Conservation (phyloP, 768 basidiomycete species). For the Chalciporus pseudorubinellus region DNA sequence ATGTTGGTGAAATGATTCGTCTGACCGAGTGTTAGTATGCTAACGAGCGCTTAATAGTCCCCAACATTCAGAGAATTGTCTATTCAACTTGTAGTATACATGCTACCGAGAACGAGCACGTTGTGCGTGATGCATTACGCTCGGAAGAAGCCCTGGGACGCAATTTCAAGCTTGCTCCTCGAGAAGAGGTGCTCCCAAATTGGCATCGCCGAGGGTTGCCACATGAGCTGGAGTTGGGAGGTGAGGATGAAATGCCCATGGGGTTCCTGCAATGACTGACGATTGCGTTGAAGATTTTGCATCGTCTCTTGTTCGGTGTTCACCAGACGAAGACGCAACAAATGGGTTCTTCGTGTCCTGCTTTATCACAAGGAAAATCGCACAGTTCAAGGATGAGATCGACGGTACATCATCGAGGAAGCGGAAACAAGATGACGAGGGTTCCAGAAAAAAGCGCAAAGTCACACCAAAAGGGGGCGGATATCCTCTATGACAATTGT, state of each 20-base stretch:
- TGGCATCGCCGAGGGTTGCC: slow-evolving; percentile 82
- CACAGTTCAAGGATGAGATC: slow-evolving; percentile 3
- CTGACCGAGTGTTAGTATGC: slow-evolving; percentile 2
- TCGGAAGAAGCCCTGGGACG: slow-evolving; percentile 63
- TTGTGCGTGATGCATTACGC: slow-evolving; percentile 70
- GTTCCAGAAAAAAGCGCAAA: slow-evolving; percentile 20
- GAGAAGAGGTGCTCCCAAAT: slow-evolving; percentile 63
- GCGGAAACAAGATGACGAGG: slow-evolving; percentile 24
- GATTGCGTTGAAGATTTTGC: slow-evolving; percentile 46
- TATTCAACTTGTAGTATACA: slow-evolving; percentile 99
- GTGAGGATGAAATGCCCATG: slow-evolving; percentile 32
- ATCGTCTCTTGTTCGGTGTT: slow-evolving; percentile 65
- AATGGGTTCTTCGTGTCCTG: slow-evolving; percentile 99
- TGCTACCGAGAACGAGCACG: slow-evolving; percentile 88
- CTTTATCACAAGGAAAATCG: slow-evolving; percentile 46
- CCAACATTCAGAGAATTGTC: slow-evolving; percentile 74
- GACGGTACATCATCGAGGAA: slow-evolving; percentile 8
- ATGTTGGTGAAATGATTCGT: slow-evolving; percentile 50
- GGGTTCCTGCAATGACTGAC: background rate
- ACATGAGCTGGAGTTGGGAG: slow-evolving; percentile 57
- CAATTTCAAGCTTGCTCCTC: slow-evolving; percentile 67
- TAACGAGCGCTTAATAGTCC: slow-evolving; percentile 49
- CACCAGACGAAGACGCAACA: slow-evolving; percentile 78
- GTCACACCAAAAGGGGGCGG: slow-evolving; percentile 10
- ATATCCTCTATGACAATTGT: background rate